A percentile compares a stretch with the other conserved stretches of the same genome.
phyloP scores from a whole-genome alignment of 164 flowering plant species.

The Cinnamomum micranthum region DNA sequence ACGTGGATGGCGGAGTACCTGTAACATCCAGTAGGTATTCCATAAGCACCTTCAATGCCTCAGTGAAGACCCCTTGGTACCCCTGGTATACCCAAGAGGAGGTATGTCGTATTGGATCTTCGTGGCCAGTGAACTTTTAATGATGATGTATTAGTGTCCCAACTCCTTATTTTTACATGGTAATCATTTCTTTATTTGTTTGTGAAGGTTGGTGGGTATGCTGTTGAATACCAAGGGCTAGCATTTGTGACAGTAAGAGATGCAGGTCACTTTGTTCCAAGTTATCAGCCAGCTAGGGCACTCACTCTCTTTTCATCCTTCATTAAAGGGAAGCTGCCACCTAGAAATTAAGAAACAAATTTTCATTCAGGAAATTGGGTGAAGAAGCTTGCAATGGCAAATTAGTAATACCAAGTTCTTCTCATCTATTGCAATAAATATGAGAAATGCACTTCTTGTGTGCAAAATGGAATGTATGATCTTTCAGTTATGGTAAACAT shows the following conservation, averaged over 20 bases:
- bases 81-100: constrained; percentile 14
- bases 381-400: not conserved
- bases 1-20: constrained; percentile 11
- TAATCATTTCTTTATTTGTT: too few relatives aligned
- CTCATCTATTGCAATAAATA: not conserved
- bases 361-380: not conserved
- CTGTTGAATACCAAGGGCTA: constrained; percentile 46
- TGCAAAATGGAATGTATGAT: too few relatives aligned
- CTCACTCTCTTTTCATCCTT: constrained; percentile 51
- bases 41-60: not conserved
- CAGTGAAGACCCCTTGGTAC: constrained; percentile 13
- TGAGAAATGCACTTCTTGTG: not conserved
- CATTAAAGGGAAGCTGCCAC: constrained; percentile 34
- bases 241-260: constrained; percentile 76
- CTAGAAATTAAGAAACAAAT: not conserved
- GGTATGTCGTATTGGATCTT: not conserved
- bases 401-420: not conserved
- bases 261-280: constrained; percentile 79
- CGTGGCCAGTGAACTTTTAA: too few relatives aligned
- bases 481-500: too few relatives aligned
- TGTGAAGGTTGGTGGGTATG: constrained; percentile 59
- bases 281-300: constrained; percentile 55
- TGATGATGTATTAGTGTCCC: not conserved
- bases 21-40: constrained; percentile 16
- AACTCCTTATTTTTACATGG: not conserved